Conservation (phyloP, 768 basidiomycete genomes). For the Guyanaporus albipodus region DNA sequence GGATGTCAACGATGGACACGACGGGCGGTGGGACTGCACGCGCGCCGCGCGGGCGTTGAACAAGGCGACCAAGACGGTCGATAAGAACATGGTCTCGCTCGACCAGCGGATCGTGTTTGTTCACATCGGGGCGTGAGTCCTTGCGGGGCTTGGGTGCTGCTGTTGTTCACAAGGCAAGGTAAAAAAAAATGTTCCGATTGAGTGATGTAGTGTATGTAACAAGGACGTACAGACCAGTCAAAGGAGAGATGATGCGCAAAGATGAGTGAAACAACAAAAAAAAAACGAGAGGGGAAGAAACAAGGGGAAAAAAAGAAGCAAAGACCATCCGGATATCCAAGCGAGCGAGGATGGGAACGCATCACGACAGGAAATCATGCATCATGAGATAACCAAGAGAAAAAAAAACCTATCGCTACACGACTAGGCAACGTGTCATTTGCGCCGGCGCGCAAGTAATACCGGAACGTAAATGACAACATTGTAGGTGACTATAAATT, state of each 20-base stretch:
- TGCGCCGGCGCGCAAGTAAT: too few species aligned
- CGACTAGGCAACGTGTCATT: background rate
- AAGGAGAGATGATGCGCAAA: too few species aligned
- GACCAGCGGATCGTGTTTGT: conserved; percentile 28
- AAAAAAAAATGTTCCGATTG: too few species aligned
- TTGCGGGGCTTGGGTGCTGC: too few species aligned
- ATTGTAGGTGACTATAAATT: background rate
- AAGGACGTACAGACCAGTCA: too few species aligned
- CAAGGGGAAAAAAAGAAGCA: background rate
- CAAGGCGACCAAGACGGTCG: conserved; percentile 19
- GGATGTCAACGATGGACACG: background rate
- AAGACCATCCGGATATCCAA: background rate
- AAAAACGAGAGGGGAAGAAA: too few species aligned
- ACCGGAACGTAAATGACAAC: background rate
- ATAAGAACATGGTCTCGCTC: conserved; percentile 17
- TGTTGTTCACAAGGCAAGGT: too few species aligned
- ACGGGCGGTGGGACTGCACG: conserved; percentile 6
- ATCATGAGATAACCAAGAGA: background rate
- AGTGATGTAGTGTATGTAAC: too few species aligned
- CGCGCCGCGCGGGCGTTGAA: conserved; percentile 19
- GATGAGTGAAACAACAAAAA: too few species aligned
- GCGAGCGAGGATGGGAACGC: too few species aligned
- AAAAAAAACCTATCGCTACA: conserved; percentile 6
- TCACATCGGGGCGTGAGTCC: conserved; percentile 19
- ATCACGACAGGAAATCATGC: background rate